Base-by-base conservation (phyloP, 306 rosid genomes). In the Macrotyloma uniflorum region DNA sequence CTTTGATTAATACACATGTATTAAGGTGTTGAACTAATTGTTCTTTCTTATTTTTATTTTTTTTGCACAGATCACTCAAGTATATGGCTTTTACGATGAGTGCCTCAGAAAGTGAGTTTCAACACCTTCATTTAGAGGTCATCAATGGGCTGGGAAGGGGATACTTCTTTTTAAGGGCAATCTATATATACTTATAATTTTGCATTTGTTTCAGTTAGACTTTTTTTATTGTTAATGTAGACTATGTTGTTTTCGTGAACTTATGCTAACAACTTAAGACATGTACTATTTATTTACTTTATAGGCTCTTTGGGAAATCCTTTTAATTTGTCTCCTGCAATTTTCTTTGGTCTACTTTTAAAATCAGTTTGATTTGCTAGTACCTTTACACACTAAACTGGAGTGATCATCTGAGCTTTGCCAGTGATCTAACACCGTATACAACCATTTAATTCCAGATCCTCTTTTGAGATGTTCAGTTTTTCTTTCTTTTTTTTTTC, bases 11-110 rank as follows among this genome's bases (percentile, higher is more conserved):
- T 72, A 63, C 42, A 72, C 12, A 1, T 84, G 67, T 35, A 20
- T 51, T 16, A 20, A n/a, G 67, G 61, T 57, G 8, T 32, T 79
- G 72, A 72, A 50, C 88, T 85, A 69, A 81, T 61, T 81, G n/a
- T 86, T 78, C 73, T 42, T 72, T 67, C 57, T 18, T 50, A 18
- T 16, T 45, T 38, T 69, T 73, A 69, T 47, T 55, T 42, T 38
- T 70, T 53, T 80, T 67, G 33, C 22, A 83, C 96, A 93, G 98
- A 93, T 93, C 73, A 93, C 98, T 83, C 97, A 93, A 85, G 97
- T 93, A 51, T 93, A 93, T 83, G 98, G 98, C 43, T 93, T 93
- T 84, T 93, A 93, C 12, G 97, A 93, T 83, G 98, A 93, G 77
- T 93, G 98, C 80, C 88, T 93, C 47, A 85, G 97, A 69, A 91